These are phyloP conservation scores for Rhododendron ovatum DNA, from an alignment of 148 eudicot species.

Conservation along the genomic window DNA sequence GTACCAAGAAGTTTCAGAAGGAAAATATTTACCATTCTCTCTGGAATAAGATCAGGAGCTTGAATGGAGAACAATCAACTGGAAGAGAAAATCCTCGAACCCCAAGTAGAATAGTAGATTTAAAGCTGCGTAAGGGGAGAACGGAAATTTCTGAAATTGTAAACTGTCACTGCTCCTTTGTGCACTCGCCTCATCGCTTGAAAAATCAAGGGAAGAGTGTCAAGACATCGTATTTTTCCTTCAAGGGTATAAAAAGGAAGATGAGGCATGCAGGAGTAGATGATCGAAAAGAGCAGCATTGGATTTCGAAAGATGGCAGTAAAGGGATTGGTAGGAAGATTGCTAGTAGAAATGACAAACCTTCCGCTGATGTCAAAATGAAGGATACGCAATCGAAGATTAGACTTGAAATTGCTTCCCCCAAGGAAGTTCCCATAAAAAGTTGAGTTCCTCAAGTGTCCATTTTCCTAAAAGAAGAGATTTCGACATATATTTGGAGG, in stretches of 20 bases:
- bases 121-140: slow-evolving; percentile 1
- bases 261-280: slow-evolving; percentile 14
- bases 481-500: slow-evolving; percentile 29
- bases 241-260: slow-evolving; percentile 21
- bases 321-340: neutral
- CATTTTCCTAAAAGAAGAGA: slow-evolving; percentile 9
- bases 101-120: slow-evolving; percentile 21
- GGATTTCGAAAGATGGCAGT: neutral
- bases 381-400: neutral
- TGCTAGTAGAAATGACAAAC: neutral
- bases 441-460: slow-evolving; percentile 10
- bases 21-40: slow-evolving; percentile 1
- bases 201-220: slow-evolving; percentile 3
- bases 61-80: slow-evolving; percentile 1
- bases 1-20: slow-evolving; percentile 1
- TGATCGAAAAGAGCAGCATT: slow-evolving; percentile 5
- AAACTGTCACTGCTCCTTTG: slow-evolving; percentile 24
- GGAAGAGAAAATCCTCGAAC: slow-evolving; percentile 2
- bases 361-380: slow-evolving; percentile 1
- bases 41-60: slow-evolving; percentile 10
- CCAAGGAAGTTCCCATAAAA: neutral
- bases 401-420: neutral
- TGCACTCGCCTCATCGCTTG: neutral
- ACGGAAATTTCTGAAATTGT: slow-evolving; percentile 7
- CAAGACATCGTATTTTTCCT: slow-evolving; percentile 16